These are phyloP conservation scores for Eutrema japonicum DNA, from an alignment of 345 rosid species.

Conservation along the genomic window DNA sequence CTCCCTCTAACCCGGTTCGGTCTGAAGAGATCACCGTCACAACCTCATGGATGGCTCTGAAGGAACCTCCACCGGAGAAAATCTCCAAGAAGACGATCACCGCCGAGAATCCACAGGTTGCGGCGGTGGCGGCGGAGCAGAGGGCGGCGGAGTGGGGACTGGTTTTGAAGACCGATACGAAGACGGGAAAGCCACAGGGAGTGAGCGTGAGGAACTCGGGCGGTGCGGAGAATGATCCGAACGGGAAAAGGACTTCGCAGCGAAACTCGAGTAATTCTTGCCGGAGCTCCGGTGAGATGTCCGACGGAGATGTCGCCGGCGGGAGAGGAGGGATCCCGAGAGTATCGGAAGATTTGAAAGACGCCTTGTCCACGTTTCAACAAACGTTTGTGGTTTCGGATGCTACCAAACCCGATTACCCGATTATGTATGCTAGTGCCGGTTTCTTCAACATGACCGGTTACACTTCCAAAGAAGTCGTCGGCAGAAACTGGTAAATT, in stretches of 20 bases:
- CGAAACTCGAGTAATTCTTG: conserved; percentile 74
- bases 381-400: conserved; percentile 97
- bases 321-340: conserved; percentile 61
- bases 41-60: conserved; percentile 95
- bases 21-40: conserved; percentile 57
- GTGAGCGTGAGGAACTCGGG: conserved; percentile 80
- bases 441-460: conserved; percentile 99
- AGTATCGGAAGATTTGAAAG: conserved; percentile 77
- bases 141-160: conserved; percentile 99
- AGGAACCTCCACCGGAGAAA: conserved; percentile 47
- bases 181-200: conserved; percentile 86
- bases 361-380: conserved; percentile 85
- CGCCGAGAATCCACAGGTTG: conserved; percentile 45
- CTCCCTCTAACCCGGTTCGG: conserved; percentile 47
- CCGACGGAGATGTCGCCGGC: conserved; percentile 54
- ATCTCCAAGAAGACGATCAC: conserved; percentile 31
- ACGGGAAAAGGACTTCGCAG: conserved; percentile 51
- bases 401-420: conserved; percentile 88
- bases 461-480: conserved; percentile 85
- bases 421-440: conserved; percentile 94
- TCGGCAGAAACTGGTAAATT: conserved; percentile 90
- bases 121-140: conserved; percentile 63
- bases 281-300: conserved; percentile 71
- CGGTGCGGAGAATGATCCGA: conserved; percentile 59
- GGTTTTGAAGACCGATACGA: conserved; percentile 69